Evolutionary conservation across 2,329 filamentous ascomycete genomes (phyloP).

Genomic region (Diaporthe sp.): DNA sequence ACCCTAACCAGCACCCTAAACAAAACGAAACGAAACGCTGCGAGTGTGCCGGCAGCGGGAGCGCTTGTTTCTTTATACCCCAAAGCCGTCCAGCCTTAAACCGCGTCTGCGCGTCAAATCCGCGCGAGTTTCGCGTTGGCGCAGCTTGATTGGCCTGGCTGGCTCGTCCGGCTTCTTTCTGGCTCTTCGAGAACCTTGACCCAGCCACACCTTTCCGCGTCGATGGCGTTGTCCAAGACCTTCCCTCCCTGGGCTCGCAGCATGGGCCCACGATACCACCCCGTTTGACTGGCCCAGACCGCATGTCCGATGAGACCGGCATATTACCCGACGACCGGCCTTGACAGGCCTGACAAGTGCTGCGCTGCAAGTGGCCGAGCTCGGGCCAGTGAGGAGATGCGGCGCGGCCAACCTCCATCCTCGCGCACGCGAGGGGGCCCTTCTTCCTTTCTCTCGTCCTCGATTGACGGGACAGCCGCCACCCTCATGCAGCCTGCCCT

Average conservation of each 20-base stretch:
- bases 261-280: slow-evolving; percentile 19
- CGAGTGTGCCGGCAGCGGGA: slow-evolving; percentile 26
- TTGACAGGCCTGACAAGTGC: slow-evolving; percentile 20
- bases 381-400: slow-evolving; percentile 37
- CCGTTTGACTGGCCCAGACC: slow-evolving; percentile 40
- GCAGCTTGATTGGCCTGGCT: slow-evolving; percentile 16
- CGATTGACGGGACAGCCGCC: slow-evolving; percentile 34
- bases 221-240: slow-evolving; percentile 13
- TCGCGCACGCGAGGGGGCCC: slow-evolving; percentile 32
- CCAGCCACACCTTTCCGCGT: slow-evolving; percentile 21
- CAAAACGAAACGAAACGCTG: slow-evolving; percentile 24
- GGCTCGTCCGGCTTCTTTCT: background rate
- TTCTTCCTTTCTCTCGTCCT: slow-evolving; percentile 16
- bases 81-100: slow-evolving; percentile 31
- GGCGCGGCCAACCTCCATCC: slow-evolving; percentile 37
- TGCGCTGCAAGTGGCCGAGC: slow-evolving; percentile 29
- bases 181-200: slow-evolving; percentile 25
- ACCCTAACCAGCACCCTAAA: background rate
- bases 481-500: slow-evolving; percentile 19
- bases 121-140: slow-evolving; percentile 36
- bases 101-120: slow-evolving; percentile 40
- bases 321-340: slow-evolving; percentile 35
- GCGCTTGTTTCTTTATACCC: slow-evolving; percentile 36
- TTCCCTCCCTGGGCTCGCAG: slow-evolving; percentile 24
- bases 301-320: slow-evolving; percentile 40